A percentile compares a stretch with the other conserved stretches of the same genome.
These are phyloP conservation scores for Silene vulgaris DNA, from an alignment of 179 eudicot species.

Conservation along the genomic window DNA sequence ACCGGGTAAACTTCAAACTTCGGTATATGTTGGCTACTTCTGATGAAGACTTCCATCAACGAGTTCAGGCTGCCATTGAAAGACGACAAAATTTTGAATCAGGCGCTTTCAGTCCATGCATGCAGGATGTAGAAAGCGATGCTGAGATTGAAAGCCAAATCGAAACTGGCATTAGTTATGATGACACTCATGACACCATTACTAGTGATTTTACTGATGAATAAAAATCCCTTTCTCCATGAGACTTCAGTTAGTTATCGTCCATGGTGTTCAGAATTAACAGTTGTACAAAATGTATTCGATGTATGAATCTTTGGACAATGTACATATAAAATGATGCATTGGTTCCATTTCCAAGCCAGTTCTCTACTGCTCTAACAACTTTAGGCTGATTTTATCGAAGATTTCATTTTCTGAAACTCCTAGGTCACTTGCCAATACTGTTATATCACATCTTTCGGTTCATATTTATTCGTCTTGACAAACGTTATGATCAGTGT, in stretches of 20 bases:
- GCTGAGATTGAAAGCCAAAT: neutral
- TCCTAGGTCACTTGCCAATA: neutral
- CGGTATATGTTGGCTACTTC: constrained; percentile 75
- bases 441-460: neutral
- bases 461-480: neutral
- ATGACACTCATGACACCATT: neutral
- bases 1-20: constrained; percentile 78
- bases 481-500: neutral
- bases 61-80: constrained; percentile 60
- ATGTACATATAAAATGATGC: neutral
- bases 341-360: neutral
- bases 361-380: neutral
- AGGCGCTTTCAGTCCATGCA: constrained; percentile 25
- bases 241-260: neutral
- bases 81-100: constrained; percentile 67
- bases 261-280: neutral
- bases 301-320: neutral
- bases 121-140: constrained; percentile 2
- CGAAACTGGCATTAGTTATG: neutral
- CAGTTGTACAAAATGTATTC: constrained; percentile 7
- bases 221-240: neutral
- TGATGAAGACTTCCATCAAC: constrained; percentile 56
- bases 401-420: neutral
- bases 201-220: neutral
- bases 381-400: neutral